A percentile compares a stretch with the other conserved stretches of the same genome.
These are phyloP conservation scores for Boletus vinaceobasis DNA, from an alignment of 768 basidiomycete species.

Conservation along the genomic window DNA sequence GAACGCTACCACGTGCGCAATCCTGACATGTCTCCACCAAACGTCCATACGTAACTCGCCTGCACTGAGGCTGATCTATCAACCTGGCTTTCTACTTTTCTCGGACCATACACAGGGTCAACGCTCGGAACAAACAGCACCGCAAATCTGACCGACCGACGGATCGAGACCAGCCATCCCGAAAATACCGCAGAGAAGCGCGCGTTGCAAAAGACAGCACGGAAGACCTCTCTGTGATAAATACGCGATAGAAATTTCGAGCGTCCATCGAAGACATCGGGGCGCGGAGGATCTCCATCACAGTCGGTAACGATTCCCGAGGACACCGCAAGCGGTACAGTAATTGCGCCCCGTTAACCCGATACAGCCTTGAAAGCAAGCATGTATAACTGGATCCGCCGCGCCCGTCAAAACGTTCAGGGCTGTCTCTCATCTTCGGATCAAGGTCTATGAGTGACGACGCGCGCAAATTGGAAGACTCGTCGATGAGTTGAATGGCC, in stretches of 20 bases:
- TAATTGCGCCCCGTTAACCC: not conserved
- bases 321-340: constrained; percentile 14
- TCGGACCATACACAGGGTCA: constrained; percentile 6
- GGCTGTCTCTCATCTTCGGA: constrained; percentile 14
- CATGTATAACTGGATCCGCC: constrained; percentile 15
- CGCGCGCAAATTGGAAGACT: constrained; percentile 6
- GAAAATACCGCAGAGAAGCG: constrained; percentile 5
- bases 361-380: constrained; percentile 10
- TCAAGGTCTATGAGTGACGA: constrained; percentile 1
- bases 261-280: constrained; percentile 16
- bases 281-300: constrained; percentile 16
- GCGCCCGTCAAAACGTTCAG: constrained; percentile 4
- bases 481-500: not conserved
- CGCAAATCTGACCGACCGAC: not conserved
- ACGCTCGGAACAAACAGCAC: not conserved
- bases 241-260: constrained; percentile 14
- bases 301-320: constrained; percentile 12
- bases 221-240: constrained; percentile 17
- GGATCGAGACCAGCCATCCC: no score
- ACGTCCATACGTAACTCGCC: not conserved
- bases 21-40: not conserved
- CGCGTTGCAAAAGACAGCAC: constrained; percentile 6
- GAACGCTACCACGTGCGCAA: constrained; percentile 25
- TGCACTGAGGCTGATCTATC: no score
- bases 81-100: not conserved